Base-by-base conservation (phyloP, 441 rosid species). In the Gossypium schwendimanii region DNA sequence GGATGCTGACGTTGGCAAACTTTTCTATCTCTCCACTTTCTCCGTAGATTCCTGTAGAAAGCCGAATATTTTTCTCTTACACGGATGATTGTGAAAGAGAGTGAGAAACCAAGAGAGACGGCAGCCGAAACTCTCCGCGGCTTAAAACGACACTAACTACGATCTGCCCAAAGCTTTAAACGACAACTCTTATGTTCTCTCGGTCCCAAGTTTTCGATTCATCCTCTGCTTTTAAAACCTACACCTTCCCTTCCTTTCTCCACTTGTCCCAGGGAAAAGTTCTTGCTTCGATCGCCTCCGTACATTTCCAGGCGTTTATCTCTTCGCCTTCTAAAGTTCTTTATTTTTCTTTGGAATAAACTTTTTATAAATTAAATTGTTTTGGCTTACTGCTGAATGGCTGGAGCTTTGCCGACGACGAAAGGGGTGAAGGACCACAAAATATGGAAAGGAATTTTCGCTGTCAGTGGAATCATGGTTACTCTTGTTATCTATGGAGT, bases 401-500 rank as follows among this genome's bases (percentile, higher is more conserved):
- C 93, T 53, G 94, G 85, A 70, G 74, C 87, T 62, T 80, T 73
- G 54, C 24, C 83, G 60, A 65, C 73, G 71, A 75, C 76, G 21
- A 73, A 59, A 45, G 82, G 61, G 39, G 83, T 71, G 76, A 88
- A 77, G 72, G 87, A 82, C 75, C 81, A 78, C 80, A 89, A 82
- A 82, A 36, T 91, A 75, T 86, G 93, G 91, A 89, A 89, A 86
- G 93, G 87, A 68, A 78, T 84, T 60, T 84, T 94, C 36, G 94
- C 97, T 2, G 96, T 91, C 39, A 24, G 81, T 49, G 97, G 98
- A 74, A 91, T 94, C 87, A 94, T 94, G 96, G 76, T 79, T 71
- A 91, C 98, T 78, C 98, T 94, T 61, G 98, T 94, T 69, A 83
- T 91, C 83, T 94, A 94, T 63, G 98, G 98, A 60, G 80, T 94